These are phyloP conservation scores for Pyrenophora graminea DNA, from an alignment of 2,329 filamentous ascomycete species.

Conservation along the genomic window DNA sequence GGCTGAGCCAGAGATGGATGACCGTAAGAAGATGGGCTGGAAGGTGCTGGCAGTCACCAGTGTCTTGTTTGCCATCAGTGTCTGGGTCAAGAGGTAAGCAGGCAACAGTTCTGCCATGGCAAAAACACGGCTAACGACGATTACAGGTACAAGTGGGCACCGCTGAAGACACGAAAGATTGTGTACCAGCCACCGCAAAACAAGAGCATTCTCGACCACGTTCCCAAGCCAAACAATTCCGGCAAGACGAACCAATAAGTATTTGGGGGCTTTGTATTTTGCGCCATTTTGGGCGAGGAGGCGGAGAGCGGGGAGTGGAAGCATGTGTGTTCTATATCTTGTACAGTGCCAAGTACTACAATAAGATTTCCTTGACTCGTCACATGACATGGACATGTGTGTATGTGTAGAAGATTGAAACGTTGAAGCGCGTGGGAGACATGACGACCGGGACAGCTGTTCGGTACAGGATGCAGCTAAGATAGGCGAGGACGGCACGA, in stretches of 20 bases:
- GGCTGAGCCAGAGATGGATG: conserved; percentile 98
- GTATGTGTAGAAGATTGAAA: neutral
- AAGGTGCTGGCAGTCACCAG: conserved; percentile 86
- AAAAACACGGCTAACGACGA: conserved; percentile 31
- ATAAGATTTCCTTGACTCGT: conserved; percentile 29
- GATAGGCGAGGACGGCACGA: conserved; percentile 13
- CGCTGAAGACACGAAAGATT: conserved; percentile 94
- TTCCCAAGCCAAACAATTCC: conserved; percentile 37
- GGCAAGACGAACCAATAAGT: conserved; percentile 42
- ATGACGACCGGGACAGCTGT: neutral
- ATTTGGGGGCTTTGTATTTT: conserved; percentile 23
- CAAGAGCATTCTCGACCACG: conserved; percentile 36
- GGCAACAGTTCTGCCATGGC: neutral
- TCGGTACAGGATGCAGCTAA: conserved; percentile 15
- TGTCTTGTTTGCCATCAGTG: conserved; percentile 80
- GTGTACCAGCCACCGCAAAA: conserved; percentile 74
- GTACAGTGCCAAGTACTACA: conserved; percentile 47
- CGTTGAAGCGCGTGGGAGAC: no score
- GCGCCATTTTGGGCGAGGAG: conserved; percentile 15
- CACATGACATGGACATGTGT: neutral
- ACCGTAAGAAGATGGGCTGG: conserved; percentile 99
- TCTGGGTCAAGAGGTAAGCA: conserved; percentile 88
- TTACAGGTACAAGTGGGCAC: conserved; percentile 88
- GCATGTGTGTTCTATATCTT: conserved; percentile 47
- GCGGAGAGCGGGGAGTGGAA: conserved; percentile 23